phyloP scores from a whole-genome alignment of 2,329 filamentous ascomycete genomes.

The Mollisia scopiformis region DNA sequence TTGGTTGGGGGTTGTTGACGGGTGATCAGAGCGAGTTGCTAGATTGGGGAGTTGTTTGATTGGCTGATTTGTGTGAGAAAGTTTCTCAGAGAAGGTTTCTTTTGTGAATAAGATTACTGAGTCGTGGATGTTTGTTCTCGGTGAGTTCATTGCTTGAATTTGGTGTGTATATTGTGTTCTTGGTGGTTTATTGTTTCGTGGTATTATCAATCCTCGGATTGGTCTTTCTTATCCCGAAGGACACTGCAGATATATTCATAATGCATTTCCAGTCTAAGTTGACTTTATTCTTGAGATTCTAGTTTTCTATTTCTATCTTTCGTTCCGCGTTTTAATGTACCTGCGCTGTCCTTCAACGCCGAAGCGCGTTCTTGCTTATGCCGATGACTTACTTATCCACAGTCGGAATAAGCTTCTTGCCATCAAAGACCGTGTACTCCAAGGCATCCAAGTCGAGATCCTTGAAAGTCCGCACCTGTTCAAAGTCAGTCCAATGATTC shows the following conservation, averaged over 20 bases:
- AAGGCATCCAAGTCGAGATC: conserved; percentile 25
- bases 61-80: neutral
- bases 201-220: too few species aligned
- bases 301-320: too few species aligned
- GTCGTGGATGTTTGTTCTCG: neutral
- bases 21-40: neutral
- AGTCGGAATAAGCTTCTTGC: conserved; percentile 24
- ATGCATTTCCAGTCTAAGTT: too few species aligned
- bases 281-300: too few species aligned
- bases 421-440: conserved; percentile 26
- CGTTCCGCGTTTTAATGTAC: too few species aligned
- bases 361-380: too few species aligned
- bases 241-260: too few species aligned
- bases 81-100: neutral
- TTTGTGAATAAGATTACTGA: neutral
- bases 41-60: neutral
- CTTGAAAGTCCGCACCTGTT: conserved; percentile 27
- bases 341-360: too few species aligned
- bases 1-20: neutral
- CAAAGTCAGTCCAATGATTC: neutral
- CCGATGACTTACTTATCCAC: too few species aligned
- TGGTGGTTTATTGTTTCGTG: too few species aligned
- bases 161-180: too few species aligned
- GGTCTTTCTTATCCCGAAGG: too few species aligned
- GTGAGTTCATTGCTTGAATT: neutral